phyloP scores from a whole-genome alignment of 140 eudicot species.

The Bidens hawaiensis region DNA sequence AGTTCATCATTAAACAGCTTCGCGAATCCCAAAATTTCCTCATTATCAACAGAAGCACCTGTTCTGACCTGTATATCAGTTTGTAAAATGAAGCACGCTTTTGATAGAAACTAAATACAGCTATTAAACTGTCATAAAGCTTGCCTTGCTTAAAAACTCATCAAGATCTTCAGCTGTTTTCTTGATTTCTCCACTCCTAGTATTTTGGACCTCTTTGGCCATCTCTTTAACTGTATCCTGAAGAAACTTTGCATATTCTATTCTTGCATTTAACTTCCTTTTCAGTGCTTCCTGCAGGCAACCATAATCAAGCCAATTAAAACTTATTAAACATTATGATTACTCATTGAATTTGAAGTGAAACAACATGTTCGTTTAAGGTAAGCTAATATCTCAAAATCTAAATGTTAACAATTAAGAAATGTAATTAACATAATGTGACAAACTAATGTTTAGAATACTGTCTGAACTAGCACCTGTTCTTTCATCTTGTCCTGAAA shows the following conservation, averaged over 20 bases:
- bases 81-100: constrained; percentile 17
- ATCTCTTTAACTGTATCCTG: constrained; percentile 76
- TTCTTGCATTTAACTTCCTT: constrained; percentile 75
- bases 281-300: constrained; percentile 65
- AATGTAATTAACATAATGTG: constrained; percentile 7
- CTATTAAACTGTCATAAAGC: constrained; percentile 6
- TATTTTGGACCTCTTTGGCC: constrained; percentile 82
- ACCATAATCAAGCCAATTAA: constrained; percentile 1
- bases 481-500: constrained; percentile 95
- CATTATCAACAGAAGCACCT: constrained; percentile 63
- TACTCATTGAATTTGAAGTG: neutral
- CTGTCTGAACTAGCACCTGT: constrained; percentile 41
- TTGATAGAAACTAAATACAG: neutral
- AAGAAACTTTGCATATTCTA: constrained; percentile 81
- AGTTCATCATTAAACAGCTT: constrained; percentile 84
- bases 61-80: constrained; percentile 57
- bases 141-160: constrained; percentile 63
- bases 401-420: constrained; percentile 5
- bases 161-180: constrained; percentile 89
- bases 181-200: constrained; percentile 70
- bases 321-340: constrained; percentile 1
- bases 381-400: neutral
- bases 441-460: constrained; percentile 12
- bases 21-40: constrained; percentile 76
- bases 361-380: neutral